Evolutionary conservation across 805 yeast species (phyloP), one percentile per base, ranked within the genome.

Genomic region (Wickerhamomyces rabaulensis): DNA sequence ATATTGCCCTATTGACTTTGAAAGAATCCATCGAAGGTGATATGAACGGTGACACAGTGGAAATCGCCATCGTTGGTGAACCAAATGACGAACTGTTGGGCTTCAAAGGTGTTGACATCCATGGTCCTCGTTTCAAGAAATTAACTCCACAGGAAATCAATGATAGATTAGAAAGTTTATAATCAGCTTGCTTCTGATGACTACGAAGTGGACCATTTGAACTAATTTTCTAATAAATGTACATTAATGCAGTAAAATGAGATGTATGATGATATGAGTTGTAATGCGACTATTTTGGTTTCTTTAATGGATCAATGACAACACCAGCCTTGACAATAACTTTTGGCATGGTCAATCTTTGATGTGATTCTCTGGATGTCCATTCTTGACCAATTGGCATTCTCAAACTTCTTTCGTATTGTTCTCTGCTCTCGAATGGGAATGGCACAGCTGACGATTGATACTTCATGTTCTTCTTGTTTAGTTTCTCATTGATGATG

Each of bases 361-460:
- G 96, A 70, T 87, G 94, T 4, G 96, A 81, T 45, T 81, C 84
- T 61, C 88, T 81, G 7, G 95, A 79, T 9, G 92, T 82, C 98
- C 98, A 94, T 67, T 94, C 96, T 65, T 87, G 95, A 22, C 98
- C 98, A 50, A 94, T 72, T n/a, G 98, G 97, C 89, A 89, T 84
- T 62, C 96, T 79, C 60, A 94, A 72, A 6, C 96, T 82, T 62
- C 96, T 79, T 67, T 94, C 99, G 65, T 94, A 94, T 68, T 94
- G 98, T 63, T 90, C 98, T 63, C 84, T 77, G 50, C 84, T 84
- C 69, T 94, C 97, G 65, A 76, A 94, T 49, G 97, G 97, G 77
- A 83, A 92, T 23, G 98, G 98, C 41, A 94, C 96, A n/a, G 84
- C 80, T 36, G 82, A 76, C 2, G 97, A 85, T 64, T 84, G 90